Percentiles rank a stretch among this genome's conserved stretches.
Conservation (phyloP, 2,329 filamentous ascomycete genomes). For the Cadophora gregata region DNA sequence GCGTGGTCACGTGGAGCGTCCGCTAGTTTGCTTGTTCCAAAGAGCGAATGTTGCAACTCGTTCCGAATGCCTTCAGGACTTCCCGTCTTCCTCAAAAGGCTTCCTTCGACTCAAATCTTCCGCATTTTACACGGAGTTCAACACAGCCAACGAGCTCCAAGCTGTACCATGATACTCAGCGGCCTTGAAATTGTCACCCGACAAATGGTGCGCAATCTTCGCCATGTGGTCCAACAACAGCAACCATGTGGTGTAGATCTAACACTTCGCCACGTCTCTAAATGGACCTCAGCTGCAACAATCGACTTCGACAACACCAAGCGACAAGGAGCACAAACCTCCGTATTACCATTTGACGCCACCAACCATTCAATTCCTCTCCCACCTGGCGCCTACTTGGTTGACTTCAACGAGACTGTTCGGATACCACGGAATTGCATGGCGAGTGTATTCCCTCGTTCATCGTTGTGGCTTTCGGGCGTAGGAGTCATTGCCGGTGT, state of each 20-base stretch:
- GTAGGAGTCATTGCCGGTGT: slow-evolving; percentile 20
- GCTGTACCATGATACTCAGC: slow-evolving; percentile 20
- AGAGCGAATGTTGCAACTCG: too few relatives aligned
- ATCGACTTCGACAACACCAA: slow-evolving; percentile 21
- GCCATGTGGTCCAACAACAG: background rate
- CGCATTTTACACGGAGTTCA: background rate
- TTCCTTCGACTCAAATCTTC: background rate
- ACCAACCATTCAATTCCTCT: background rate
- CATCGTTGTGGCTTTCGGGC: slow-evolving; percentile 17
- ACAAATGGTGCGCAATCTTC: slow-evolving; percentile 9
- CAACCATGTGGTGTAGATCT: slow-evolving; percentile 25
- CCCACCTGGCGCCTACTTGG: slow-evolving; percentile 19
- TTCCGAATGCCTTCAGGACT: too few relatives aligned
- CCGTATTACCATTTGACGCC: slow-evolving; percentile 6
- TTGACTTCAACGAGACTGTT: slow-evolving; percentile 22
- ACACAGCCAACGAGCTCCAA: too few relatives aligned
- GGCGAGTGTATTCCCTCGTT: slow-evolving; percentile 14
- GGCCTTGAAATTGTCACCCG: slow-evolving; percentile 3
- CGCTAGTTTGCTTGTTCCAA: too few relatives aligned
- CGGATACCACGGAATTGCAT: slow-evolving; percentile 14
- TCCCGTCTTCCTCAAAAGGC: too few relatives aligned
- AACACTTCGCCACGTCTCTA: background rate
- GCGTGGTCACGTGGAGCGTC: too few relatives aligned
- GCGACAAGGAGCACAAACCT: slow-evolving; percentile 4
- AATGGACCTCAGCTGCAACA: slow-evolving; percentile 6